Conservation (phyloP, 1,284 basidiomycete genomes). For the Cutaneotrichosporon sp. region DNA sequence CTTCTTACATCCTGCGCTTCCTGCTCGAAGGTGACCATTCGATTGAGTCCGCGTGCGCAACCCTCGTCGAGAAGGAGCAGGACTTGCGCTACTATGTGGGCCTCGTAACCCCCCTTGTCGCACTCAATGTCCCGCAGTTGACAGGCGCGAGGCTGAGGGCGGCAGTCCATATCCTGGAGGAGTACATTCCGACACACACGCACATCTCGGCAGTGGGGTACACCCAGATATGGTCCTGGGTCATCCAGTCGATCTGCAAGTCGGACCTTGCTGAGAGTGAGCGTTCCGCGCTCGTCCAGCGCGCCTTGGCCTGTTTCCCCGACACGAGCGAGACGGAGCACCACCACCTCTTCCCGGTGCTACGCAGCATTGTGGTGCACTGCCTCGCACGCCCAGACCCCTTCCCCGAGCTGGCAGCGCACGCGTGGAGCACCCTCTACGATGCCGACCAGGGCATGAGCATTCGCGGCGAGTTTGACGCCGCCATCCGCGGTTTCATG, state of each 20-base stretch:
- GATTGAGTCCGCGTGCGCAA: background rate
- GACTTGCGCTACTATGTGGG: background rate
- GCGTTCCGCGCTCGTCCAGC: slow-evolving; percentile 4
- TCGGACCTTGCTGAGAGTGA: background rate
- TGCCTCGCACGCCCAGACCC: background rate
- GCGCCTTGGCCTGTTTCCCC: slow-evolving; percentile 7
- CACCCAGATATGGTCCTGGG: background rate
- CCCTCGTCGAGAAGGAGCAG: background rate
- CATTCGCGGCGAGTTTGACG: background rate
- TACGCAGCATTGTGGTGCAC: background rate
- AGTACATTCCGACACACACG: background rate
- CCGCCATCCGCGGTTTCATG: background rate
- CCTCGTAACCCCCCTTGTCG: too few species aligned
- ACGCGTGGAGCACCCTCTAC: background rate
- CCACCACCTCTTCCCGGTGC: background rate
- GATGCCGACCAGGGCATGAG: background rate
- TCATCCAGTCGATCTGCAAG: background rate
- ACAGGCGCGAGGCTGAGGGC: too few species aligned
- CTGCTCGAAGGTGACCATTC: slow-evolving; percentile 10
- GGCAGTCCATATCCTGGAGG: slow-evolving; percentile 10
- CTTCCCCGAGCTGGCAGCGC: background rate
- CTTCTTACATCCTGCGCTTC: slow-evolving; percentile 10
- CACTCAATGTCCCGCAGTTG: too few species aligned
- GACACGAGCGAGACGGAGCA: background rate
- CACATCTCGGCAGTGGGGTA: background rate